Percentiles rank a stretch among this genome's conserved stretches.
Evolutionary conservation across 176 grass and related monocot genomes (phyloP).

Genomic region (Phragmites australis): DNA sequence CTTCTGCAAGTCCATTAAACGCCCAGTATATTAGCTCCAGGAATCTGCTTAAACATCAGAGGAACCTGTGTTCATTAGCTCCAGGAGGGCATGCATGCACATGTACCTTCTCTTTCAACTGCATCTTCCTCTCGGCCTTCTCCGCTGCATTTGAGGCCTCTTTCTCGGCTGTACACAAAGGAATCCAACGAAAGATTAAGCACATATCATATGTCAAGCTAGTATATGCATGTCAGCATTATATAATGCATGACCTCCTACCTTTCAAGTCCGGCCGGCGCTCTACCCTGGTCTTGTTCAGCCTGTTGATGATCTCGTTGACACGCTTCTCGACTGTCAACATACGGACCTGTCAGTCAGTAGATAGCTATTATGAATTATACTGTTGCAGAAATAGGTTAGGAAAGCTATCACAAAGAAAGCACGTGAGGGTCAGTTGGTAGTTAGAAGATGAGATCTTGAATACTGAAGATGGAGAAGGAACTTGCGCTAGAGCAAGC

Average conservation of each 20-base stretch:
- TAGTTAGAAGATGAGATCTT: not conserved
- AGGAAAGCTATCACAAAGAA: not conserved
- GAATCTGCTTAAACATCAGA: too few relatives aligned
- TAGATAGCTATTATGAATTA: not conserved
- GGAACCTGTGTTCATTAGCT: too few relatives aligned
- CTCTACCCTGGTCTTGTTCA: conserved; percentile 95
- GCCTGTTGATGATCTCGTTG: conserved; percentile 89
- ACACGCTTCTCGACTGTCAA: conserved; percentile 86
- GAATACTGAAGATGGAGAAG: not conserved
- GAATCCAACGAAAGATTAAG: not conserved
- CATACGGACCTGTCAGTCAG: conserved; percentile 56
- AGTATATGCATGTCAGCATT: not conserved
- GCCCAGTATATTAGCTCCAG: not conserved
- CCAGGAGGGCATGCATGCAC: not conserved
- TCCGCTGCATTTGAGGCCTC: conserved; percentile 73
- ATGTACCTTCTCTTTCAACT: conserved; percentile 70
- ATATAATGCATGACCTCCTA: too few relatives aligned
- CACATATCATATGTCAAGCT: too few relatives aligned
- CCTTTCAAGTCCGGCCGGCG: conserved; percentile 83
- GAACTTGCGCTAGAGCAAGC: not conserved
- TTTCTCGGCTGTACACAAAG: conserved; percentile 60
- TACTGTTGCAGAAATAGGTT: not conserved
- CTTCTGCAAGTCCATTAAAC: conserved; percentile 41
- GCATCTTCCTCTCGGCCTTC: conserved; percentile 81
- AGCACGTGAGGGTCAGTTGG: not conserved